phyloP scores from a whole-genome alignment of 2,329 filamentous ascomycete species.

The Meredithiella fracta region DNA sequence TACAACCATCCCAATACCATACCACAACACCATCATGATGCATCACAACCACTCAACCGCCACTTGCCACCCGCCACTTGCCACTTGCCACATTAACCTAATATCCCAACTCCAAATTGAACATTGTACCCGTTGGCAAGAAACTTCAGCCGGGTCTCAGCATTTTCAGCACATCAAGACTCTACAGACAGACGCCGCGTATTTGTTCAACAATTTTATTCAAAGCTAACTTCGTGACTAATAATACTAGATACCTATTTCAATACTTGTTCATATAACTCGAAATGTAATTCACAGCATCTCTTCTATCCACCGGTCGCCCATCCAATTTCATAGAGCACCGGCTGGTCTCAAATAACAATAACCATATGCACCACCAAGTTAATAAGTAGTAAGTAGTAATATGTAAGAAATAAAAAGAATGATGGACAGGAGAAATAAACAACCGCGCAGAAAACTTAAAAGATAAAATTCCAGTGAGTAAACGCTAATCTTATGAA shows the following conservation, averaged over 20 bases:
- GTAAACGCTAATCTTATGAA: conserved; percentile 13
- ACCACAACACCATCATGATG: too few species aligned
- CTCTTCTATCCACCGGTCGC: not conserved
- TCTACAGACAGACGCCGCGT: too few species aligned
- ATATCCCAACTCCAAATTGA: too few species aligned
- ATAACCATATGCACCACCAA: not conserved
- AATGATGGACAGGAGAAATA: not conserved
- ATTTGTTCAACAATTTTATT: not conserved
- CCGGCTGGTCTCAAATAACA: not conserved
- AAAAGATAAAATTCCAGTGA: not conserved
- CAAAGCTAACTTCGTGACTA: not conserved
- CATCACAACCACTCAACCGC: too few species aligned
- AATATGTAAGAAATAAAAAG: not conserved
- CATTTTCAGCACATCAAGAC: too few species aligned
- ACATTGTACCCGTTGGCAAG: too few species aligned
- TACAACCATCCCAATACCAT: too few species aligned
- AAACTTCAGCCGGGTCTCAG: too few species aligned
- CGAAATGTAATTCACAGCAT: not conserved
- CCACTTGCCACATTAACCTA: too few species aligned
- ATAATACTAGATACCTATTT: not conserved
- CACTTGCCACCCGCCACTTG: too few species aligned
- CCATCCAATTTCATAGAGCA: not conserved
- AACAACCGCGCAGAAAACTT: not conserved
- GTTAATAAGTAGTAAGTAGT: too few species aligned
- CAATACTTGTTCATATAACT: not conserved